phyloP scores from a whole-genome alignment of 2,329 filamentous ascomycete genomes.

The Sclerotinia minor region DNA sequence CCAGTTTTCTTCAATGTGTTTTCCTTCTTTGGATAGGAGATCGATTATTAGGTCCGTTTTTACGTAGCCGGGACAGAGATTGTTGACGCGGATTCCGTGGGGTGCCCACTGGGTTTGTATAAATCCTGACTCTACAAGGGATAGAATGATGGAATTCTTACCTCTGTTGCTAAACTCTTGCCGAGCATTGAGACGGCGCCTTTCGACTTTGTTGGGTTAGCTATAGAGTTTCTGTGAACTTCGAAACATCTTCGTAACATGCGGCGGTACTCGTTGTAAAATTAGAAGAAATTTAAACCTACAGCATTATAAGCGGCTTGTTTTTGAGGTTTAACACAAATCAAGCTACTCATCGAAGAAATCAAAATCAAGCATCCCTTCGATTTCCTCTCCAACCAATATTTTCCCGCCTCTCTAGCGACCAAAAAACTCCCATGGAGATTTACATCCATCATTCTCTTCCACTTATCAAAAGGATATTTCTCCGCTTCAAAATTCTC shows the following conservation, averaged over 20 bases:
- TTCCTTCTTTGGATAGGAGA: slow-evolving; percentile 42
- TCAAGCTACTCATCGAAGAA: slow-evolving; percentile 40
- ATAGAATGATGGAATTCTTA: slow-evolving; percentile 15
- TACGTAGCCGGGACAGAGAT: slow-evolving; percentile 61
- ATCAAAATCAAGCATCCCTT: slow-evolving; percentile 38
- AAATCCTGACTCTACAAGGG: neutral
- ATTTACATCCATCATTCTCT: slow-evolving; percentile 44
- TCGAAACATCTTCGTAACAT: neutral
- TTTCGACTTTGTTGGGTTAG: slow-evolving; percentile 47
- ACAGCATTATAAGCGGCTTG: slow-evolving; percentile 44
- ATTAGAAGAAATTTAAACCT: slow-evolving; percentile 24
- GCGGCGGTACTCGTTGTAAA: no score
- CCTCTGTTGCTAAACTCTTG: slow-evolving; percentile 56
- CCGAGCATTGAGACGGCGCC: slow-evolving; percentile 61
- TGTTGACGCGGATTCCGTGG: slow-evolving; percentile 65
- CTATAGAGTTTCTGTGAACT: neutral
- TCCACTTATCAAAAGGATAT: slow-evolving; percentile 42
- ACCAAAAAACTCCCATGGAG: slow-evolving; percentile 45
- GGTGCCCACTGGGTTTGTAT: slow-evolving; percentile 53
- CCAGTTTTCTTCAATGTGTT: slow-evolving; percentile 44
- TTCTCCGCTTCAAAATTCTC: slow-evolving; percentile 42
- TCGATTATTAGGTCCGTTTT: slow-evolving; percentile 42
- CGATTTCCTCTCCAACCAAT: slow-evolving; percentile 42
- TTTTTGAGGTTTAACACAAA: slow-evolving; percentile 43
- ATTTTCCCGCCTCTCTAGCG: slow-evolving; percentile 43